Evolutionary conservation across 139 green algal species (phyloP).

Genomic region (Gonium pectorale): DNA sequence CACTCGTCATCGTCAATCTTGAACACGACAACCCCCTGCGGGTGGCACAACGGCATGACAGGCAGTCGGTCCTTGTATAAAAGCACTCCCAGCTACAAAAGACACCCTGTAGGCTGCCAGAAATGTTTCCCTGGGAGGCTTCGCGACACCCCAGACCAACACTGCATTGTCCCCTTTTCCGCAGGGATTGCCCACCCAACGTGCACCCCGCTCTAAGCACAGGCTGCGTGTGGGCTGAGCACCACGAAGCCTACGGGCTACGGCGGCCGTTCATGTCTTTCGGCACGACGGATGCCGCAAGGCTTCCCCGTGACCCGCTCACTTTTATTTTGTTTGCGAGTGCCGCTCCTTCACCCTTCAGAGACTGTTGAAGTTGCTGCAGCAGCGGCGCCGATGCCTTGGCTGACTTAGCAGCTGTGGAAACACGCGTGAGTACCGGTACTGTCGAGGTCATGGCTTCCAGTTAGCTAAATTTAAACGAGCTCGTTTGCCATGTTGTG

Average conservation of each 20-base stretch:
- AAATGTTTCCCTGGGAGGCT: not conserved
- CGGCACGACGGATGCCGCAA: not conserved
- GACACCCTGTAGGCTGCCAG: not conserved
- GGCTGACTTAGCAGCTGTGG: slow-evolving; percentile 4
- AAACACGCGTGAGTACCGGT: not conserved
- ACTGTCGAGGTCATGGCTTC: too few species aligned
- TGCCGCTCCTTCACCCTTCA: slow-evolving; percentile 63
- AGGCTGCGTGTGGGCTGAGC: too few species aligned
- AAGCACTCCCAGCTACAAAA: not conserved
- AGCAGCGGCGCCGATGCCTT: slow-evolving; percentile 63
- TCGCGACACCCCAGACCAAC: not conserved
- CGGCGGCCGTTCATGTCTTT: too few species aligned
- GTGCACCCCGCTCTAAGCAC: too few species aligned
- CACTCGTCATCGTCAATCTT: slow-evolving; percentile 83
- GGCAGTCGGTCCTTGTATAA: not conserved
- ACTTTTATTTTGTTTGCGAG: slow-evolving; percentile 78
- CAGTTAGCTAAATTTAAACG: too few species aligned
- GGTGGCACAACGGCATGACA: not conserved
- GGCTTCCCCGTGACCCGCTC: not conserved
- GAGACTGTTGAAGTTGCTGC: slow-evolving; percentile 60
- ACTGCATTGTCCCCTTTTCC: not conserved
- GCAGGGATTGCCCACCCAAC: too few species aligned
- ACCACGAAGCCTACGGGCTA: too few species aligned
- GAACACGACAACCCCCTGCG: slow-evolving; percentile 85
- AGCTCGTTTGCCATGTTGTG: too few species aligned